A percentile compares a stretch with the other conserved stretches of the same genome.
These are phyloP conservation scores for Pichia kudriavzevii DNA, from an alignment of 1,139 yeast genomes.

Conservation along the genomic window DNA sequence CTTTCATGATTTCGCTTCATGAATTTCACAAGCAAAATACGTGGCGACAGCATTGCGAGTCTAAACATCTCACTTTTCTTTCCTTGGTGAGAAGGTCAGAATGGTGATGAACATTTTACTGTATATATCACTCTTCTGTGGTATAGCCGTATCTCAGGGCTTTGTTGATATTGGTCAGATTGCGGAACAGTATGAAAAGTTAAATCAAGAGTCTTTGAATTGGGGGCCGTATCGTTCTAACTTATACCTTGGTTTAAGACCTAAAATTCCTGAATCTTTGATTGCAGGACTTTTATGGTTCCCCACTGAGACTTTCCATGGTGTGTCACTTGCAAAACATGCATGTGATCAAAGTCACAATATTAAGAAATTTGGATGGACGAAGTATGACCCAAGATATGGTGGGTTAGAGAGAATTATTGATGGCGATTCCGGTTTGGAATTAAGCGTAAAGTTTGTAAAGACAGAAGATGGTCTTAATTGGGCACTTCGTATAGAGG, in stretches of 20 bases:
- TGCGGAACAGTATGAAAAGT: constrained; percentile 23
- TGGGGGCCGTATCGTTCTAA: constrained; percentile 97
- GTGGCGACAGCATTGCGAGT: too few species aligned
- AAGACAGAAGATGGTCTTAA: constrained; percentile 59
- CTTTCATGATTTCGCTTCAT: too few species aligned
- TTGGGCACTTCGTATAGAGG: constrained; percentile 70
- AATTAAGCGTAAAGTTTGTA: constrained; percentile 64
- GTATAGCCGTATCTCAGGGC: constrained; percentile 1
- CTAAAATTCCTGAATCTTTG: constrained; percentile 70
- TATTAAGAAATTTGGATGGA: constrained; percentile 78
- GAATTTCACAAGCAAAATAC: too few species aligned
- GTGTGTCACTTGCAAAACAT: constrained; percentile 63
- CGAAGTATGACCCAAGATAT: constrained; percentile 70
- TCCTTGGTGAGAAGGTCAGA: too few species aligned
- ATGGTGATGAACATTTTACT: constrained; percentile 1
- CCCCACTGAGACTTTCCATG: constrained; percentile 52
- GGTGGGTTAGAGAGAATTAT: constrained; percentile 79
- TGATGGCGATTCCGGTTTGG: constrained; percentile 59
- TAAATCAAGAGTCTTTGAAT: constrained; percentile 39
- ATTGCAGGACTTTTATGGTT: constrained; percentile 89
- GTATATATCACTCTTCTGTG: neutral
- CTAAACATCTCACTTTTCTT: too few species aligned
- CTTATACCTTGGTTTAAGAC: constrained; percentile 77
- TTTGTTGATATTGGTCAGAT: constrained; percentile 3
- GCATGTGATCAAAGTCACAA: constrained; percentile 70